Evolutionary conservation across 208 protist species (phyloP).

Genomic region (Phytomonas francai): DNA sequence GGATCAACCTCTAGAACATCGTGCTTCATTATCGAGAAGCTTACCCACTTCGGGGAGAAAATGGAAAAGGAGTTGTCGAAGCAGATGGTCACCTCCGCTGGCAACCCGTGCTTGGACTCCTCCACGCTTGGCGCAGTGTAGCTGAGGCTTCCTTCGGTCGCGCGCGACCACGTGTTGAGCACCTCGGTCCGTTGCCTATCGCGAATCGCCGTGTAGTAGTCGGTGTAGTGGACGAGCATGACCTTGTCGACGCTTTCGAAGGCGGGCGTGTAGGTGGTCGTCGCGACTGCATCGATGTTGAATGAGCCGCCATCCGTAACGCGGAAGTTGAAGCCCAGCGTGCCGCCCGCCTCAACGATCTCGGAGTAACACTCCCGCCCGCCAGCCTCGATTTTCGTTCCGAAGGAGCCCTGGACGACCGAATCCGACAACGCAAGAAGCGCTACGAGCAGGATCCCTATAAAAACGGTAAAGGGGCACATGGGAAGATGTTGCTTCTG

Average conservation of each 20-base stretch:
- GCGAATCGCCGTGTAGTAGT: slow-evolving; percentile 21
- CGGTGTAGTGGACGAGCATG: slow-evolving; percentile 39
- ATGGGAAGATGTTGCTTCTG: too few relatives aligned
- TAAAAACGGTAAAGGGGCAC: too few relatives aligned
- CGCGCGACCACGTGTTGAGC: slow-evolving; percentile 47
- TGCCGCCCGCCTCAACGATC: slow-evolving; percentile 44
- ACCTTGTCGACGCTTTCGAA: slow-evolving; percentile 21
- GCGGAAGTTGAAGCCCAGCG: slow-evolving; percentile 53
- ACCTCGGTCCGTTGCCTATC: slow-evolving; percentile 22
- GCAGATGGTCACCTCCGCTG: slow-evolving; percentile 52
- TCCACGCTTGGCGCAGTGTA: slow-evolving; percentile 46
- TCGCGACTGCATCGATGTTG: slow-evolving; percentile 53
- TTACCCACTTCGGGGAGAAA: slow-evolving; percentile 57
- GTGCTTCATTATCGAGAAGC: slow-evolving; percentile 46
- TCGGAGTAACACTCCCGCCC: slow-evolving; percentile 58
- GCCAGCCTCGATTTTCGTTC: slow-evolving; percentile 26
- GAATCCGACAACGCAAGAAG: too few relatives aligned
- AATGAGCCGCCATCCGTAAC: slow-evolving; percentile 68
- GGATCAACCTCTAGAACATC: slow-evolving; percentile 44
- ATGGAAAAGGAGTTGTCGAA: slow-evolving; percentile 65
- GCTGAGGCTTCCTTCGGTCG: slow-evolving; percentile 46
- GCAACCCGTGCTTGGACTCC: slow-evolving; percentile 51
- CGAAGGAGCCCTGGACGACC: too few relatives aligned
- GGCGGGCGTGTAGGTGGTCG: slow-evolving; percentile 25
- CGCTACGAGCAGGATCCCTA: too few relatives aligned